Evolutionary conservation across 2,329 filamentous ascomycete genomes (phyloP), one percentile per base, ranked within the genome.

Genomic region (Trematosphaeria pertusa): DNA sequence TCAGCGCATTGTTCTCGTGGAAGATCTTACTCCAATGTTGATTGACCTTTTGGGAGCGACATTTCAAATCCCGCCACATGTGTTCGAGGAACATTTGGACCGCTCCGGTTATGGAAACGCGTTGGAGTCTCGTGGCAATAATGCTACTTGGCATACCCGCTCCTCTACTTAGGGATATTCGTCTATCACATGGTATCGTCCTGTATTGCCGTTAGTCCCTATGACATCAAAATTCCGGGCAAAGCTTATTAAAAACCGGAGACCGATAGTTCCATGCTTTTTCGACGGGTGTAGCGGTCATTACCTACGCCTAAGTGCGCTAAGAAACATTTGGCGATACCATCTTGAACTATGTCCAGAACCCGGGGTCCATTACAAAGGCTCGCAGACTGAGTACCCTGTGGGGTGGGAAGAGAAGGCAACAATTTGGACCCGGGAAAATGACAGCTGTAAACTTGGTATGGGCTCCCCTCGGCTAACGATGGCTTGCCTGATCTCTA

Each of bases 41-140:
- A 50, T 56, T 10, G 44, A 54, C 9, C 20, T 50, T 2, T 14
- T 59, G 2, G 56, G 56, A 1, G 50, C 53, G 14, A 56, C 48
- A 12, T 56, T 59, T 12, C 33, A 56, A 7, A 56, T 59, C 11
- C 48, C 50, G 1, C 50, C 56, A 7, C 48, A 54, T 7, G 46
- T 56, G 1, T 56, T 59, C 30, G 48, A 52, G 35, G 48, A 56
- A 18, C 53, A 59, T 31, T 34, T 59, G 2, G 42, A 54, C 10
- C 40, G 37, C 5, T 52, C 48, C 10, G 56, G 50, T 1, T 59
- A 56, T 20, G 32, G 10, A n/a, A 38, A n/a, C n/a, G n/a, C 11
- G 15, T n/a, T 6, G 20, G 36, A 38, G 15, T 21, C 7, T 18
- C 12, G 19, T 6, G 17, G 36, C 17, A 36, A 11, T 7, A 19